Base-by-base conservation (phyloP, 257 asterid species). In the Solanum neorickii region DNA sequence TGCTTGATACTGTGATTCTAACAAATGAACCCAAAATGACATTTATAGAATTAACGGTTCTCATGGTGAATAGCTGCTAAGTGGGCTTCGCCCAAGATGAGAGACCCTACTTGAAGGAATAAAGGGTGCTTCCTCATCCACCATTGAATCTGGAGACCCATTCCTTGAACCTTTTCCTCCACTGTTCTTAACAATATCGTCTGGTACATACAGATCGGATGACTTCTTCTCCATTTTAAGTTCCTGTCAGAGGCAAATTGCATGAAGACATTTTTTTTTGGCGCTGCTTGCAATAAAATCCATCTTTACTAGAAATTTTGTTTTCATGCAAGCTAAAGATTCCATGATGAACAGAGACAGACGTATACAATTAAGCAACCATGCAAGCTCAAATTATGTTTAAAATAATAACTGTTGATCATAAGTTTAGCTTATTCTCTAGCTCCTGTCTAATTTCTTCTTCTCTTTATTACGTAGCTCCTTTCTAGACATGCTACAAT, bases 191-290 rank as follows among this genome's bases (percentile, higher is more conserved):
- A 86, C 83, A 77, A 35, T 82, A 65, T 87, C 89, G 62, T 93
- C 94, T 20, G 95, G 90, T 41, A 35, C 89, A 86, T 85, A 93
- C 41, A 95, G 84, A 91, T 95, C 98, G 4, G 96, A 95, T 35
- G 94, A 92, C 90, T 92, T 94, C 94, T 93, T 94, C 86, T 94
- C 97, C 89, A 94, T 87, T 92, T 93, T 92, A 87, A 91, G 87
- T 65, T 94, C 98, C 98, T 94, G 94, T 33, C 27, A 82, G 21
- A 68, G 69, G 69, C 70, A 49, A 82, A 52, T 65, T 49, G 21
- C 70, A 82, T 65, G 0, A 82, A 49, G 46, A 42, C 52, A 20
- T 1, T 1, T 16, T 3, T 3, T 10, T 10, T 29, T 29, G 69
- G 46, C 69, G 20, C 12, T 82, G 46, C 85, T 49, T 82, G 85